Conservation (phyloP, 2,329 filamentous ascomycete species). For the Cladosporium sp. region DNA sequence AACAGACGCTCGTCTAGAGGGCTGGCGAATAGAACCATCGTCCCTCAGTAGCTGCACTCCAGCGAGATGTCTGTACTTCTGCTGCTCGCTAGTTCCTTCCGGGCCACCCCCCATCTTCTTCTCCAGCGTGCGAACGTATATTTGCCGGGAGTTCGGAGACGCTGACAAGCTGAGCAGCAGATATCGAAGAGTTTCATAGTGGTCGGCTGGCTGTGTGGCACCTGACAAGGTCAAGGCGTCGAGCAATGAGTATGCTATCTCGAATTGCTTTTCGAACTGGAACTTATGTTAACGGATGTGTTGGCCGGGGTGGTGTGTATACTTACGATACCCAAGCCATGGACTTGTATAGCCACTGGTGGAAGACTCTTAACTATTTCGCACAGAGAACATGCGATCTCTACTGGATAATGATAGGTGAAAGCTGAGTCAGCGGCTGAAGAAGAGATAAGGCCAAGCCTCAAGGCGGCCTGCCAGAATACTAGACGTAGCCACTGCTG, state of each 20-base stretch:
- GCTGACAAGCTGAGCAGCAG: conserved; percentile 21
- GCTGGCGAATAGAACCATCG: conserved; percentile 14
- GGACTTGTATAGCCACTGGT: conserved; percentile 23
- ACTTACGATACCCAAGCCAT: conserved; percentile 19
- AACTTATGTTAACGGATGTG: not conserved
- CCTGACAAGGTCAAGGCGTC: conserved; percentile 21
- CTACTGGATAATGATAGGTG: conserved; percentile 22
- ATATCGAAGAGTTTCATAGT: conserved; percentile 23
- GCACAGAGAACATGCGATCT: conserved; percentile 21
- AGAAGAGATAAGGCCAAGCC: conserved; percentile 21
- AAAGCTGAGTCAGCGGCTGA: conserved; percentile 20
- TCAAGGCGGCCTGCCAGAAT: conserved; percentile 26
- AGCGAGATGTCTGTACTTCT: conserved; percentile 21
- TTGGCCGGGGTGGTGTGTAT: not conserved
- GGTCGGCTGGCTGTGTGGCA: conserved; percentile 8
- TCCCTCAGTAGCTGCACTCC: conserved; percentile 21
- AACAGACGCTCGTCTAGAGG: conserved; percentile 16
- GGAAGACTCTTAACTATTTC: conserved; percentile 22
- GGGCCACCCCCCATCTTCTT: conserved; percentile 22
- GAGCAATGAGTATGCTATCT: conserved; percentile 24
- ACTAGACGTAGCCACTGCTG: conserved; percentile 26
- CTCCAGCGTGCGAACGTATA: conserved; percentile 24
- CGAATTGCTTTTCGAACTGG: conserved; percentile 25
- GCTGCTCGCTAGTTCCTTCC: conserved; percentile 12
- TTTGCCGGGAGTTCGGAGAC: conserved; percentile 21